A percentile compares a stretch with the other conserved stretches of the same genome.
Evolutionary conservation across 371 early-diverging fungal species (phyloP).

Genomic region (Mortierella sp.): DNA sequence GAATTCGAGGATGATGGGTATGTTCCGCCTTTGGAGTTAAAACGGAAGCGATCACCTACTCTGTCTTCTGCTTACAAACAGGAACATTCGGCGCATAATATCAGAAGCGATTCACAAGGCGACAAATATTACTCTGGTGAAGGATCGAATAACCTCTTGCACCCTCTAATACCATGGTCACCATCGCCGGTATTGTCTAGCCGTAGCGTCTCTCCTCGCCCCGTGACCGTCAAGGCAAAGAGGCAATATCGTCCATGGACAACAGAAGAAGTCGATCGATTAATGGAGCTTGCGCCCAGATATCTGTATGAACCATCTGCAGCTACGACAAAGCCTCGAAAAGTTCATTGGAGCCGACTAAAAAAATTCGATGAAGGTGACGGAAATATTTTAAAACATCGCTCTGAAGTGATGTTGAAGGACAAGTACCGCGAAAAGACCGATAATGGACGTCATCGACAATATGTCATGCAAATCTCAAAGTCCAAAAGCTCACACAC

Average conservation of each 20-base stretch:
- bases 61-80: background rate
- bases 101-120: background rate
- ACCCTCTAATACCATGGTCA: background rate
- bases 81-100: too few relatives aligned
- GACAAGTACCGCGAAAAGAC: slow-evolving; percentile 46
- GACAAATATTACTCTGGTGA: background rate
- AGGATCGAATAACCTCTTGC: background rate
- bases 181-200: background rate
- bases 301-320: slow-evolving; percentile 4
- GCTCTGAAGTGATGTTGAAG: slow-evolving; percentile 40
- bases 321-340: background rate
- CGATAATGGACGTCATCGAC: slow-evolving; percentile 29
- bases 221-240: background rate
- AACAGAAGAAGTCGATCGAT: slow-evolving; percentile 13
- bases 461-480: slow-evolving; percentile 1
- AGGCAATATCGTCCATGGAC: slow-evolving; percentile 26
- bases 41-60: background rate
- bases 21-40: slow-evolving; percentile 1
- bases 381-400: slow-evolving; percentile 26
- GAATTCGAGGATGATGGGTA: slow-evolving; percentile 17
- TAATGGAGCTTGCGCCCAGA: slow-evolving; percentile 27
- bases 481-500: slow-evolving; percentile 2
- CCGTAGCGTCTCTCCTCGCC: background rate
- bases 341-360: slow-evolving; percentile 28
- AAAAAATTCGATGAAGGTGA: slow-evolving; percentile 29